Base-by-base conservation (phyloP, 768 basidiomycete genomes). In the Thelephora aurantiotincta region DNA sequence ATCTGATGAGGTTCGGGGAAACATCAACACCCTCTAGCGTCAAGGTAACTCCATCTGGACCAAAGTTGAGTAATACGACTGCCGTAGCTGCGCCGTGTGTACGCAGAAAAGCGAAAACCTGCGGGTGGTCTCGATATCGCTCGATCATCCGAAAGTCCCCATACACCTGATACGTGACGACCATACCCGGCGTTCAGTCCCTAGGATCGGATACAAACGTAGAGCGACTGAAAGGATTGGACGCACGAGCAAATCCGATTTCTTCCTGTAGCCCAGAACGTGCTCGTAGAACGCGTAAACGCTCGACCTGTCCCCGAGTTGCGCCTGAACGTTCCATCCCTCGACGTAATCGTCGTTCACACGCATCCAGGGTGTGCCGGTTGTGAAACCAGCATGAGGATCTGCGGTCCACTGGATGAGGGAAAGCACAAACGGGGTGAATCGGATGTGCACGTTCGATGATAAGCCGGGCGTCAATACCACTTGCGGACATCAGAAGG, bases 281-380 rank as follows among this genome's bases (percentile, higher is more conserved):
- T 62, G 59, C 57, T 76, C 77, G 71, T 75, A 87, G 58, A 85
- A 86, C 2, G 65, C 55, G 41, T 65, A 66, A 2, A 81, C 77
- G 54, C 77, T 81, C n/a, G 64, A 53, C 0, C 62, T 53, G 48
- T 82, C 73, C 0, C 55, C 51, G 13, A 65, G 35, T 60, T 84
- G 75, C 11, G 56, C 60, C 1, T 54, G 66, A 13, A 66, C 79
- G 53, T 83, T 85, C 71, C 77, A 81, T 2, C 60, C 54, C 52
- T 50, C n/a, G 22, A 52, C 48, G 56, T 75, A 81, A 54, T 84
- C 80, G 35, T 81, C 79, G 54, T 82, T 79, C 6, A 80, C 73
- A 20, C 79, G 67, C 80, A 85, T 85, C 82, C 82, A 87, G 0
- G 83, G 81, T 2, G 59, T 69, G 2, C 73, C 76, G 2, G 71